Conservation (phyloP, 208 protist genomes). For the Acanthamoeba royreba region DNA sequence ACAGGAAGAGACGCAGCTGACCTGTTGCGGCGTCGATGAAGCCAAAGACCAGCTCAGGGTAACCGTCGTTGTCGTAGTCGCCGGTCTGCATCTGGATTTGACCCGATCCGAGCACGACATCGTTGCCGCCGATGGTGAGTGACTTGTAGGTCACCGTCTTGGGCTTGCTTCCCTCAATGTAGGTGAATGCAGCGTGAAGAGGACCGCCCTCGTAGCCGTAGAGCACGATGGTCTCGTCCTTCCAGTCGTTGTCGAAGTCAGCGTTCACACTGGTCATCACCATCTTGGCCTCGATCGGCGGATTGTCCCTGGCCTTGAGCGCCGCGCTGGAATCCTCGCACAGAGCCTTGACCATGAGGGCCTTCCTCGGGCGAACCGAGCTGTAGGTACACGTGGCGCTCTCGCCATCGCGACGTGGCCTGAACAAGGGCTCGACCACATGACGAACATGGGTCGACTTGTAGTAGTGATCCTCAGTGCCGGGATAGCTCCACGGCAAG, state of each 20-base stretch:
- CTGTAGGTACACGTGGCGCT: background rate
- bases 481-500: background rate
- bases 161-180: background rate
- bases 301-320: background rate
- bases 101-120: background rate
- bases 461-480: background rate
- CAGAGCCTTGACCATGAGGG: background rate
- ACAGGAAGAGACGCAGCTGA: background rate
- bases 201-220: background rate
- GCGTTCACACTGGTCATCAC: background rate
- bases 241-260: slow-evolving; percentile 7
- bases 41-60: background rate
- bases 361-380: background rate
- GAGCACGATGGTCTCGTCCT: background rate
- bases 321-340: background rate
- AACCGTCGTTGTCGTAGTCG: background rate
- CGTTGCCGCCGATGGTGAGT: background rate
- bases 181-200: background rate
- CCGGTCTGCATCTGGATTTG: background rate
- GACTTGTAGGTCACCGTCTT: background rate
- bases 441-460: background rate
- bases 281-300: background rate
- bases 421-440: background rate
- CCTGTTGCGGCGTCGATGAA: background rate
- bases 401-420: background rate